Evolutionary conservation across 306 rosid species (phyloP), one percentile per base, ranked within the genome.

Genomic region (Fragaria ananassa): DNA sequence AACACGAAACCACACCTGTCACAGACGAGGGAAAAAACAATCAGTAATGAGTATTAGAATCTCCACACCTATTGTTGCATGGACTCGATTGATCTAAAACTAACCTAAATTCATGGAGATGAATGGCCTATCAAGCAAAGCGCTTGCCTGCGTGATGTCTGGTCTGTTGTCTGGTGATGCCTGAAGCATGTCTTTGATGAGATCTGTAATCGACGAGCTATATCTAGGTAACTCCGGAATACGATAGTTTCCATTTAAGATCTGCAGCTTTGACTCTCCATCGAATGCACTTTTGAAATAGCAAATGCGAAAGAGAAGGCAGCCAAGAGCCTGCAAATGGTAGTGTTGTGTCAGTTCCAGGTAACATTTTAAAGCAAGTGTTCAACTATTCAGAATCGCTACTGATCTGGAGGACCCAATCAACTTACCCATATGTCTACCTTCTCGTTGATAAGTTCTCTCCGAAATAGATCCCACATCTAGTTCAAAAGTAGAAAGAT

Each of bases 111-210:
- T 90, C 92, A 94, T 90, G 97, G 96, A 90, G 96, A 92, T 92
- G 96, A 90, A 95, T 89, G 97, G 97, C 96, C 97, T 90, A 95
- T 95, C 97, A 90, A 95, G 97, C 96, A 95, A 95, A 95, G 96
- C 88, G 89, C 99, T 95, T 95, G 97, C 99, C 99, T 92, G 99
- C 96, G 97, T 92, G 99, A 95, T 92, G 83, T 95, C 99, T 80
- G 99, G 99, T 95, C 99, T 82, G 91, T 92, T 93, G 37, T 92
- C 93, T 70, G 97, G 98, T 79, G 89, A 85, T 41, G 91, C 89
- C 84, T 92, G 97, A 80, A 95, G 99, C 97, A 95, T 88, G 83
- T 95, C 97, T 81, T 81, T 92, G 85, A 92, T 92, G 60, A 95
- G 90, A 85, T 89, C 91, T 15, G 90, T 89, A 67, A 95, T 58